Evolutionary conservation across 2,329 filamentous ascomycete species (phyloP), one percentile per base, ranked within the genome.

Genomic region (Plectosphaerella plurivora): DNA sequence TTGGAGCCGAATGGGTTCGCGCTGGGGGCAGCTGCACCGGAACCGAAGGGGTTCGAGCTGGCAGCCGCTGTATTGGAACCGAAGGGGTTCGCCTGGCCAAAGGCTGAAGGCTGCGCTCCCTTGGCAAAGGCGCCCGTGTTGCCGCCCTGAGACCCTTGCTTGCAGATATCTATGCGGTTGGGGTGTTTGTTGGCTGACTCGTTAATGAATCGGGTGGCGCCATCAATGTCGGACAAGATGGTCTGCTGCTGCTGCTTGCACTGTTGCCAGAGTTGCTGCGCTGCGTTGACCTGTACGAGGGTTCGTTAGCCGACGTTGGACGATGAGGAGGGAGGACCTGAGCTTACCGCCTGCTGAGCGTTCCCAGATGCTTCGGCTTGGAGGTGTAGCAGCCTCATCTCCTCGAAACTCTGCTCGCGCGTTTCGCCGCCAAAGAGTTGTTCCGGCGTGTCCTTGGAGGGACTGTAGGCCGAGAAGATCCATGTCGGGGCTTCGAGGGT

Each of bases 321-420:
- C 24, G 4, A 33, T 5, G 37, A 35, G 37, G 7, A 35, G 11
- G 24, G 9, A 14, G 6, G 5, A 5, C 45, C 48, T 22, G 22
- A 14, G 65, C 74, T 51, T 66, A 82, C 78, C 51, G 78, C 79
- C 51, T 73, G 71, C 51, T 79, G 72, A 12, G 74, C 70, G 52
- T 85, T 88, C 1, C 88, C 88, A 8, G 78, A 64, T 9, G 82
- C 78, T 41, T 77, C 73, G 2, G 82, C 82, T 50, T 65, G 63
- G 61, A 84, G 74, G 63, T 93, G 92, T 64, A 91, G 86, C 20
- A 92, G 65, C 48, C 91, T 82, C 65, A 96, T 81, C 69, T 97
- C 93, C 67, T 97, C 93, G 41, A 88, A 87, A 63, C 91, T 96
- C 67, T 91, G 87, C 67, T 97, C 93, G 16, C 91, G 81, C 6